Percentiles rank a stretch among this genome's conserved stretches.
Conservation (phyloP, 2,329 filamentous ascomycete genomes). For the Parastagonospora avenae region DNA sequence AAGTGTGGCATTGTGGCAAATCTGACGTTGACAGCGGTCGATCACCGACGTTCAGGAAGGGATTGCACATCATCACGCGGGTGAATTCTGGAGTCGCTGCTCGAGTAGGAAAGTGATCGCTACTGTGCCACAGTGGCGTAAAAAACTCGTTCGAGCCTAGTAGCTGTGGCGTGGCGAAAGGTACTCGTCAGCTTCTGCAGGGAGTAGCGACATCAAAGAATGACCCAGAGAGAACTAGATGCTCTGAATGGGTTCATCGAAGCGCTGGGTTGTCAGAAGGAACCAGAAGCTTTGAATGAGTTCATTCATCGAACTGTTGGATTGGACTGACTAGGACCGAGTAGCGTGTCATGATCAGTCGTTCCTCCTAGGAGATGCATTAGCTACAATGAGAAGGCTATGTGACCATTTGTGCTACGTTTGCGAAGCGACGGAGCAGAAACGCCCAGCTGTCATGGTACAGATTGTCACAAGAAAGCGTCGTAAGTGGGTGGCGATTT, state of each 20-base stretch:
- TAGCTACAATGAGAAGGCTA: constrained; percentile 16
- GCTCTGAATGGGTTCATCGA: constrained; percentile 10
- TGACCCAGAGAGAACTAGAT: constrained; percentile 10
- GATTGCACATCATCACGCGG: constrained; percentile 36
- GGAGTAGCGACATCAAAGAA: constrained; percentile 3
- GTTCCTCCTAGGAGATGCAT: constrained; percentile 16
- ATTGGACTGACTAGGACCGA: not conserved
- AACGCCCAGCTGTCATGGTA: constrained; percentile 16
- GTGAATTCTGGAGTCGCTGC: constrained; percentile 10
- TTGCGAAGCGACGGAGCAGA: constrained; percentile 2
- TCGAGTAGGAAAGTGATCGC: constrained; percentile 20
- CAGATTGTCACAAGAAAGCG: constrained; percentile 4
- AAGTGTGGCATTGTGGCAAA: constrained; percentile 38
- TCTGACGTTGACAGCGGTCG: constrained; percentile 21
- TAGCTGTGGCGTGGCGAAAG: not conserved
- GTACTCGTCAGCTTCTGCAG: not conserved
- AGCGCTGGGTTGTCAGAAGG: not conserved
- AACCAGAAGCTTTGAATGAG: constrained; percentile 9
- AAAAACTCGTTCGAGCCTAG: too few species aligned
- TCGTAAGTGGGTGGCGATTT: constrained; percentile 9
- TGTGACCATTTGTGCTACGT: constrained; percentile 21
- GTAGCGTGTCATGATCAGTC: not conserved
- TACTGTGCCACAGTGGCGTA: constrained; percentile 19
- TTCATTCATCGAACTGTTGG: constrained; percentile 1
- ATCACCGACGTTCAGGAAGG: constrained; percentile 20